These are phyloP conservation scores for Thermomucor indicae-seudaticae DNA, from an alignment of 371 early-diverging fungal species.

Conservation along the genomic window DNA sequence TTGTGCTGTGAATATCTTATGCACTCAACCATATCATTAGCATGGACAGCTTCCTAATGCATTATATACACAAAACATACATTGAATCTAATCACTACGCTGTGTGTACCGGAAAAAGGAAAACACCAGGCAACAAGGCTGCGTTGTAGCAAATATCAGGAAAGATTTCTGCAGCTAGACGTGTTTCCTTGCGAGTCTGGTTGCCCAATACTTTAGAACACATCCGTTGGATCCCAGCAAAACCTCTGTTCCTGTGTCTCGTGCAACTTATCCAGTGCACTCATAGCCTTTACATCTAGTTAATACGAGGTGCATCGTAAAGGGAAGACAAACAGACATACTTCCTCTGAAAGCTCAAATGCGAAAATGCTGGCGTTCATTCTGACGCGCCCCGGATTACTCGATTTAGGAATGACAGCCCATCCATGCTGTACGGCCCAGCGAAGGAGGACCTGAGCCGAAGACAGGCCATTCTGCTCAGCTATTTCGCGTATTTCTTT, in stretches of 20 bases:
- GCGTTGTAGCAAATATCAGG: too few species aligned
- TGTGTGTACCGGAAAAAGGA: too few species aligned
- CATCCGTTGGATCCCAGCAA: slow-evolving; percentile 70
- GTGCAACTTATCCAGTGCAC: slow-evolving; percentile 42
- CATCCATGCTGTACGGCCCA: slow-evolving; percentile 74
- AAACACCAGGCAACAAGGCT: too few species aligned
- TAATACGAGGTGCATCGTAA: background rate
- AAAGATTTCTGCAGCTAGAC: too few species aligned
- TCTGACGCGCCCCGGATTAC: slow-evolving; percentile 36
- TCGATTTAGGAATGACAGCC: slow-evolving; percentile 69
- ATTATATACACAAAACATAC: too few species aligned
- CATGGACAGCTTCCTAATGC: too few species aligned
- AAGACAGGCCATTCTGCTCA: slow-evolving; percentile 23
- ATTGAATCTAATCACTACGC: too few species aligned
- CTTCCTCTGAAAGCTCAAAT: slow-evolving; percentile 41
- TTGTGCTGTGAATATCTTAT: too few species aligned
- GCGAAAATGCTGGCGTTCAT: slow-evolving; percentile 51
- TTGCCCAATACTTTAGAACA: slow-evolving; percentile 13
- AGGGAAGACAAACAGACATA: slow-evolving; percentile 25
- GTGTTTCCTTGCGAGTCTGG: slow-evolving; percentile 7
- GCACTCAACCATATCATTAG: too few species aligned
- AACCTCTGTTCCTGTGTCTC: slow-evolving; percentile 37
- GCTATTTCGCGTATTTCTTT: slow-evolving; percentile 32
- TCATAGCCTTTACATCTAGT: slow-evolving; percentile 48
- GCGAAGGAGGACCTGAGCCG: slow-evolving; percentile 69